These are phyloP conservation scores for Leccinum obscurum DNA, from an alignment of 768 basidiomycete genomes.

Conservation along the genomic window DNA sequence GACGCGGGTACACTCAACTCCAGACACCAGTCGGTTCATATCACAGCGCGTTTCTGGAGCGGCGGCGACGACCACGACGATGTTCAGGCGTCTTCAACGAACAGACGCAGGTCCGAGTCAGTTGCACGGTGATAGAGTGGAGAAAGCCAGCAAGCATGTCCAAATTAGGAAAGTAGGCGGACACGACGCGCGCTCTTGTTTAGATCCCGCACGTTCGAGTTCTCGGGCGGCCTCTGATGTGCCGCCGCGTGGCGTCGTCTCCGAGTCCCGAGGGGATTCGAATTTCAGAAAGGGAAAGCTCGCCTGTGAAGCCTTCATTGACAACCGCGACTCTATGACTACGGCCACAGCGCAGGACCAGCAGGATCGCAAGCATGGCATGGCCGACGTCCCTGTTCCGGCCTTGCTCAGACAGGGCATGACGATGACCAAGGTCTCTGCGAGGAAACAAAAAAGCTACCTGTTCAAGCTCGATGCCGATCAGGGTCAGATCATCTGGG, in stretches of 20 bases:
- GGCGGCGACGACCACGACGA: slow-evolving; percentile 18
- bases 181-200: not conserved
- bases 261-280: no score
- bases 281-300: no score
- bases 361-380: slow-evolving; percentile 5
- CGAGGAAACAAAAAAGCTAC: slow-evolving; percentile 70
- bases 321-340: not conserved
- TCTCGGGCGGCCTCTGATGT: not conserved
- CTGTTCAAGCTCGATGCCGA: slow-evolving; percentile 76
- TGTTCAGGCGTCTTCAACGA: slow-evolving; percentile 18
- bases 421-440: slow-evolving; percentile 81
- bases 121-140: not conserved
- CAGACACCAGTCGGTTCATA: slow-evolving; percentile 30
- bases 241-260: not conserved
- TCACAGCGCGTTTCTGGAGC: slow-evolving; percentile 37
- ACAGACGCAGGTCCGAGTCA: no score
- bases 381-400: slow-evolving; percentile 53
- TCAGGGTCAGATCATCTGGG: slow-evolving; percentile 77
- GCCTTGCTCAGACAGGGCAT: slow-evolving; percentile 59
- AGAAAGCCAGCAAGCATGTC: not conserved
- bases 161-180: slow-evolving; percentile 26
- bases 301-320: no score
- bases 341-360: slow-evolving; percentile 9
- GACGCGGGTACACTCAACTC: not conserved
- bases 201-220: not conserved